Conservation (phyloP, 768 basidiomycete genomes). For the Roridomyces roridus region DNA sequence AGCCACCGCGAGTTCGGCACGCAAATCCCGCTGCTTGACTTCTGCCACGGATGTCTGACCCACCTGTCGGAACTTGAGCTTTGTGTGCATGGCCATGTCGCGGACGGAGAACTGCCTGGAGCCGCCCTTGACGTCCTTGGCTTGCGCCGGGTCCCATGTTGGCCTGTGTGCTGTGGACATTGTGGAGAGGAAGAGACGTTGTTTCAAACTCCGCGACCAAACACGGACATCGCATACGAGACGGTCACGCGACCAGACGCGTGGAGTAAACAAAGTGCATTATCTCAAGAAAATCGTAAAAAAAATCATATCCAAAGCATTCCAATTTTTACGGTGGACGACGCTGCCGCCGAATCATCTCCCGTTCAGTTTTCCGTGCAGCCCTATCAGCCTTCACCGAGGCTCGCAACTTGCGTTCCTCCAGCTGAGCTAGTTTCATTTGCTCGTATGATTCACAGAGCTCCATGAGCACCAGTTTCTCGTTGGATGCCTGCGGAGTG, state of each 20-base stretch:
- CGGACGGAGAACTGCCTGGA: conserved; percentile 92
- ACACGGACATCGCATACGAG: too few species aligned
- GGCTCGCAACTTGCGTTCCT: conserved; percentile 19
- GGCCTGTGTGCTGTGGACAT: conserved; percentile 95
- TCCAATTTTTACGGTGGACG: conserved; percentile 18
- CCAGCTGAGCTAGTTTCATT: conserved; percentile 19
- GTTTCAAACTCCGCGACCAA: conserved; percentile 1
- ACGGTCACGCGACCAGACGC: neutral
- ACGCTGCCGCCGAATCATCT: conserved; percentile 20
- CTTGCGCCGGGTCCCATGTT: conserved; percentile 98
- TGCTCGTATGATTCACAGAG: conserved; percentile 23
- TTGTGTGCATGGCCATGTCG: conserved; percentile 95
- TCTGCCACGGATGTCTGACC: conserved; percentile 87
- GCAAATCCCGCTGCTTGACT: conserved; percentile 79
- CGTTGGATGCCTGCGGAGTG: conserved; percentile 25
- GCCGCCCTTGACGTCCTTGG: conserved; percentile 88
- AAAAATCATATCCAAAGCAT: neutral
- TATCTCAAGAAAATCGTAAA: too few species aligned
- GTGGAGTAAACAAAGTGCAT: too few species aligned
- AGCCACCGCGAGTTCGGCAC: conserved; percentile 81
- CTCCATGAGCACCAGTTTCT: conserved; percentile 28
- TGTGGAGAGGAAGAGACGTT: conserved; percentile 9
- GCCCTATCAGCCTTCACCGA: conserved; percentile 24
- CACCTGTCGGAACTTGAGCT: conserved; percentile 96
- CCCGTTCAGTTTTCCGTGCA: conserved; percentile 23